phyloP scores from a whole-genome alignment of 805 yeast genomes.

The Barnettozyma siamensis region DNA sequence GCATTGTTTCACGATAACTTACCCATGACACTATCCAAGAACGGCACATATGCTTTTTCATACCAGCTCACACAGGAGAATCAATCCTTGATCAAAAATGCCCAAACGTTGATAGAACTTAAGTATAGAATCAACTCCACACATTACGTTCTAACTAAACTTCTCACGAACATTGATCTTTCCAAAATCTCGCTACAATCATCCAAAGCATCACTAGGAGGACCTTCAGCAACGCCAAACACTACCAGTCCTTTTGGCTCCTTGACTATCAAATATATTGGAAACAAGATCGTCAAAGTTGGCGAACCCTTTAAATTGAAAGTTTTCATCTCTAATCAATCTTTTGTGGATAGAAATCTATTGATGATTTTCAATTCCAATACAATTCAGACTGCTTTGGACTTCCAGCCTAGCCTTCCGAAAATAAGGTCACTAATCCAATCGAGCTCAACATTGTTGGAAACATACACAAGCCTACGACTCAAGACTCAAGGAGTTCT shows the following conservation, averaged over 20 bases:
- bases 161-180: slow-evolving; percentile 6
- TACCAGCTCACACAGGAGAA: slow-evolving; percentile 19
- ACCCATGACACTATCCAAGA: slow-evolving; percentile 23
- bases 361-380: slow-evolving; percentile 35
- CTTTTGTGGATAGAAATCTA: slow-evolving; percentile 44
- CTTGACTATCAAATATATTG: slow-evolving; percentile 50
- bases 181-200: neutral
- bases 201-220: slow-evolving; percentile 4
- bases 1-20: slow-evolving; percentile 15
- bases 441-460: slow-evolving; percentile 24
- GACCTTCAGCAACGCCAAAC: neutral
- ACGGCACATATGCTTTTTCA: slow-evolving; percentile 26
- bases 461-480: slow-evolving; percentile 33
- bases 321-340: slow-evolving; percentile 59
- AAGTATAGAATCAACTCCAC: slow-evolving; percentile 10
- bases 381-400: slow-evolving; percentile 9
- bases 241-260: neutral
- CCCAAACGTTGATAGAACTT: slow-evolving; percentile 11
- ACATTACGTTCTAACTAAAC: slow-evolving; percentile 16
- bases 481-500: slow-evolving; percentile 50
- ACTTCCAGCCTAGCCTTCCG: slow-evolving; percentile 19
- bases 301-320: slow-evolving; percentile 61
- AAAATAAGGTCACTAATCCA: slow-evolving; percentile 20
- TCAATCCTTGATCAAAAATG: neutral
- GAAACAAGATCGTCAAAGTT: slow-evolving; percentile 51